Evolutionary conservation across 1,284 basidiomycete species (phyloP).

Genomic region (Papiliotrema laurentii): DNA sequence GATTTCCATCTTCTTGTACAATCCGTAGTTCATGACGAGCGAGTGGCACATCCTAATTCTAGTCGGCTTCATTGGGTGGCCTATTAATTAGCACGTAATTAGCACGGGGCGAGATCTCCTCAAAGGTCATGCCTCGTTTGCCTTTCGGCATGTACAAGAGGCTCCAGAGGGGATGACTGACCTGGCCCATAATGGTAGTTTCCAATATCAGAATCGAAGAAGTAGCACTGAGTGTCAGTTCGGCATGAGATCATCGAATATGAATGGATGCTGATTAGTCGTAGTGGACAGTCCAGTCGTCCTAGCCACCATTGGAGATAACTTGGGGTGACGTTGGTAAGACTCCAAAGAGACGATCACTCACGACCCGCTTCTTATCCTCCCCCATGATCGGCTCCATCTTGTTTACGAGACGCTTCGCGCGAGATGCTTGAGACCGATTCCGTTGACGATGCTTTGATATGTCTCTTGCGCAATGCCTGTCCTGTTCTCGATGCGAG

Average conservation of each 20-base stretch:
- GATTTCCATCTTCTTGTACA: constrained; percentile 97
- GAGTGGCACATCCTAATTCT: constrained; percentile 99
- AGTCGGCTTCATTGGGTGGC: constrained; percentile 80
- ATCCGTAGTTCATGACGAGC: constrained; percentile 97
- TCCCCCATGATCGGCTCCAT: constrained; percentile 71
- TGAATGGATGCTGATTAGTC: too few relatives aligned
- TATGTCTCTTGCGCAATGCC: too few relatives aligned
- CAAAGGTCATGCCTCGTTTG: background rate
- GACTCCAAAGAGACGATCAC: constrained; percentile 48
- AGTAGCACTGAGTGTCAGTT: constrained; percentile 69
- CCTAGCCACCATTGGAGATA: too few relatives aligned
- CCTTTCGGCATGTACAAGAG: background rate
- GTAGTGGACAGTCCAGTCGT: too few relatives aligned
- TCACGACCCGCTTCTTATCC: constrained; percentile 78
- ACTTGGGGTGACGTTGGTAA: too few relatives aligned
- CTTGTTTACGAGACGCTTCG: too few relatives aligned
- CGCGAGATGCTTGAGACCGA: too few relatives aligned
- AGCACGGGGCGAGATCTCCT: background rate
- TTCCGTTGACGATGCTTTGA: too few relatives aligned
- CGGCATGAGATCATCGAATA: too few relatives aligned
- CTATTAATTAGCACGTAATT: constrained; percentile 12
- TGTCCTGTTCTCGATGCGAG: too few relatives aligned
- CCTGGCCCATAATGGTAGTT: constrained; percentile 98
- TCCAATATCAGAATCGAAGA: constrained; percentile 97
- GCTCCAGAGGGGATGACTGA: constrained; percentile 44